Conservation (phyloP, 495 filamentous ascomycete genomes). For the Penicillium odoratum region DNA sequence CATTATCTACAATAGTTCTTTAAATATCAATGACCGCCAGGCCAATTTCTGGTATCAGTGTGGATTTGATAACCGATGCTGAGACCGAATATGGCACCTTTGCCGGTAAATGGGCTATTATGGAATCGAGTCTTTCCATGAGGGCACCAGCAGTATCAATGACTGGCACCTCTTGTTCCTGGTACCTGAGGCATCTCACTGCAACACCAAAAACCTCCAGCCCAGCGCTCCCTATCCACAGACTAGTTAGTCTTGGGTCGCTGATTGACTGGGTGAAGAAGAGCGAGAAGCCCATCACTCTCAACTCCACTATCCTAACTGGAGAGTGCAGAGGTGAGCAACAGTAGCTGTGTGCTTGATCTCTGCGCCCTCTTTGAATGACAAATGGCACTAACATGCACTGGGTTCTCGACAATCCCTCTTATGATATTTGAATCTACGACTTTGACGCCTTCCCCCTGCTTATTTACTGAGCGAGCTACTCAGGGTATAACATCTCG, state of each 20-base stretch:
- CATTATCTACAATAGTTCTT: slow-evolving; percentile 31
- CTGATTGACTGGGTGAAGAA: slow-evolving; percentile 54
- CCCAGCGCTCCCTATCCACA: slow-evolving; percentile 45
- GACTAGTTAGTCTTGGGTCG: slow-evolving; percentile 18
- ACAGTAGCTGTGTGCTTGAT: slow-evolving; percentile 45
- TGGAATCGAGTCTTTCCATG: slow-evolving; percentile 26
- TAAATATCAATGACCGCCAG: slow-evolving; percentile 27
- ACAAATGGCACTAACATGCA: slow-evolving; percentile 21
- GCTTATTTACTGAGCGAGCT: not conserved
- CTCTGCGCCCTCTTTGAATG: slow-evolving; percentile 41
- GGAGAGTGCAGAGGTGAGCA: slow-evolving; percentile 33
- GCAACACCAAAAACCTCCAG: slow-evolving; percentile 31
- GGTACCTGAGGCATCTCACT: slow-evolving; percentile 39
- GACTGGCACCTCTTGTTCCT: slow-evolving; percentile 46
- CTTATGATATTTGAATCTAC: slow-evolving; percentile 23
- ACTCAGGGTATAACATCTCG: not conserved
- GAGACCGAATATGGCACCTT: slow-evolving; percentile 35
- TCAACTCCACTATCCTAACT: slow-evolving; percentile 31
- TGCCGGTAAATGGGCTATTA: slow-evolving; percentile 39
- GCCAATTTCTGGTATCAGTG: slow-evolving; percentile 50
- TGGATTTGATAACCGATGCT: slow-evolving; percentile 25
- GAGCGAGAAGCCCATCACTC: slow-evolving; percentile 31
- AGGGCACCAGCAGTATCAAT: slow-evolving; percentile 30
- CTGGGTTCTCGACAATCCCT: not conserved
- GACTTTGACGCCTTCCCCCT: slow-evolving; percentile 2